Conservation (phyloP, 441 rosid genomes). For the Euphorbia neoarborescens region DNA sequence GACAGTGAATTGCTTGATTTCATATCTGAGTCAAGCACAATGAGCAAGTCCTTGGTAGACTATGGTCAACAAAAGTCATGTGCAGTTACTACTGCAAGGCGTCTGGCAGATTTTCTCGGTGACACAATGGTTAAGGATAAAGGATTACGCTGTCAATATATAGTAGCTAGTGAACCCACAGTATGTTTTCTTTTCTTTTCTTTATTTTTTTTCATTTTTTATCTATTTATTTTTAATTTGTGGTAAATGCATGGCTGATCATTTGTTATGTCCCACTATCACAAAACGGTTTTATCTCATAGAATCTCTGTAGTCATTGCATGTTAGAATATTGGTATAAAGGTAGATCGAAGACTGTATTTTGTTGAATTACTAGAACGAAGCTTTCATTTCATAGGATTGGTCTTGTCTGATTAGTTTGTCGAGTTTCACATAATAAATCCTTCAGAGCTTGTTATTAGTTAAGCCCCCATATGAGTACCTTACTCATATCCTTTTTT, state of each 20-base stretch:
- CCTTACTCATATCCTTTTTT: neutral
- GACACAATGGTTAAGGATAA: slow-evolving; percentile 94
- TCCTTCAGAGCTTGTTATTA: neutral
- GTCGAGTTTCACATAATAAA: neutral
- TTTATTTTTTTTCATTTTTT: neutral
- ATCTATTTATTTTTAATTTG: neutral
- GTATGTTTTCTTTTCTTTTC: slow-evolving; percentile 36
- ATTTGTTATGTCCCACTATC: slow-evolving; percentile 4
- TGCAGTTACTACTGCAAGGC: slow-evolving; percentile 97
- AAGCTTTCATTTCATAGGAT: neutral
- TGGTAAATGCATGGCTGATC: slow-evolving; percentile 3
- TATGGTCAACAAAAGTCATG: slow-evolving; percentile 96
- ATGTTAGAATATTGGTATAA: neutral
- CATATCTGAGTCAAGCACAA: slow-evolving; percentile 98
- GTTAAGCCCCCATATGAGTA: neutral
- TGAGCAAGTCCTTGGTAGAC: slow-evolving; percentile 96
- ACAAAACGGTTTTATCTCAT: neutral
- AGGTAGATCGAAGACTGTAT: neutral
- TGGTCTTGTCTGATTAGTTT: neutral
- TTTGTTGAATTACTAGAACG: neutral
- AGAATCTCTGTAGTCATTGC: slow-evolving; percentile 2
- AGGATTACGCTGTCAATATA: slow-evolving; percentile 96
- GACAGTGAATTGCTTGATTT: slow-evolving; percentile 93
- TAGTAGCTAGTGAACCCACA: slow-evolving; percentile 93
- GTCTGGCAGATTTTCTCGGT: slow-evolving; percentile 94